phyloP scores from a whole-genome alignment of 495 filamentous ascomycete genomes.

The Chlorociboria aeruginascens region DNA sequence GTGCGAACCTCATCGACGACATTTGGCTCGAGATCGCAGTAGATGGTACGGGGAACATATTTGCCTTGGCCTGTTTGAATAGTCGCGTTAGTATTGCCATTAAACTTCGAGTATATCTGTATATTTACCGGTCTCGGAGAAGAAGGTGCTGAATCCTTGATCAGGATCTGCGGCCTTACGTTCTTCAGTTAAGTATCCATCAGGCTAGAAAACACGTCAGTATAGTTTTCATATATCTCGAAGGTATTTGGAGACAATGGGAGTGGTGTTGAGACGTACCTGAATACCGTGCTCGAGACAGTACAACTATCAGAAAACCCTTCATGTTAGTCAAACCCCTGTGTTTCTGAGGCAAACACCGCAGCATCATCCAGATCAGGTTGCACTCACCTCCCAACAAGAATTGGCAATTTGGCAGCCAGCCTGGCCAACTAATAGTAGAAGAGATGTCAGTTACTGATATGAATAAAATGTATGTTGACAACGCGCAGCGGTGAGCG shows the following conservation, averaged over 20 bases:
- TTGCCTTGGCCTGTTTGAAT: slow-evolving; percentile 67
- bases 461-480: slow-evolving; percentile 5
- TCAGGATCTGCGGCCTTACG: slow-evolving; percentile 86
- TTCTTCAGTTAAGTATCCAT: slow-evolving; percentile 98
- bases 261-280: slow-evolving; percentile 42
- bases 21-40: slow-evolving; percentile 99
- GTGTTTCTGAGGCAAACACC: slow-evolving; percentile 1
- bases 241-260: slow-evolving; percentile 1
- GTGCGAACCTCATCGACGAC: slow-evolving; percentile 99
- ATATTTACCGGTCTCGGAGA: slow-evolving; percentile 92
- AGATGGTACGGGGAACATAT: slow-evolving; percentile 97
- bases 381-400: slow-evolving; percentile 90
- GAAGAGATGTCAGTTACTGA: slow-evolving; percentile 18
- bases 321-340: slow-evolving; percentile 16
- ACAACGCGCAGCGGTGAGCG: slow-evolving; percentile 17
- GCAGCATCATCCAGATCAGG: not conserved
- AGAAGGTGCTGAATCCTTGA: slow-evolving; percentile 99
- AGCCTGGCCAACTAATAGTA: slow-evolving; percentile 85
- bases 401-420: slow-evolving; percentile 99
- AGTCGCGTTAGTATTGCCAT: slow-evolving; percentile 6
- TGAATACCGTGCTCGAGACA: slow-evolving; percentile 99
- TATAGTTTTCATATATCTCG: not conserved
- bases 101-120: not conserved
- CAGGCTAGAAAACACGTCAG: slow-evolving; percentile 58
- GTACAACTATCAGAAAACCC: slow-evolving; percentile 60